Base-by-base conservation (phyloP, 2,329 filamentous ascomycete genomes). In the Paramyrothecium roridum region DNA sequence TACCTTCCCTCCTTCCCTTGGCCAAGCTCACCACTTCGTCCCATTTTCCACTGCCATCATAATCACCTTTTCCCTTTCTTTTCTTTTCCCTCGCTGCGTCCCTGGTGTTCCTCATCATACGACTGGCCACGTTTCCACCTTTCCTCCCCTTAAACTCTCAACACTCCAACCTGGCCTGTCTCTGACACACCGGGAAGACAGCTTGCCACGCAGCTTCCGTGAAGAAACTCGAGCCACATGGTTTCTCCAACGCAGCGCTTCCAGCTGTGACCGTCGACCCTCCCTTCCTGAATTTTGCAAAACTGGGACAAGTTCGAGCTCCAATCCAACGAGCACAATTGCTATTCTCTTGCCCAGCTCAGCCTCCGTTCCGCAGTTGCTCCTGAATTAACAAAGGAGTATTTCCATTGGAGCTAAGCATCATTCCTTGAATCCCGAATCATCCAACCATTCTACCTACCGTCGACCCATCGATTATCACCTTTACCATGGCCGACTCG, bases 151-250 rank as follows among this genome's bases (percentile, higher is more conserved):
- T 30, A 30, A 30, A 30, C 37, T 8, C 33, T 43, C 13, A 16
- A 13, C n/a, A 16, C 37, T 43, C 37, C n/a, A n/a, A n/a, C 6
- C 37, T 43, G 37, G 12, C 12, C 33, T 37, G 33, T 43, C 6
- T 19, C 13, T 43, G 37, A 43, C 37, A 13, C 37, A 43, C 37
- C 16, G 37, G 7, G n/a, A 43, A 19, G 37, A 17, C 26, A 30
- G 26, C 37, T 43, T 19, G 37, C 37, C 37, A 43, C 37, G 48
- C 48, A 30, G 56, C 49, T 52, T 57, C 56, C 54, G 58, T 68
- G 53, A 63, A 68, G 66, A 65, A 66, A 68, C 63, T 60, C 67
- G 69, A 67, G 67, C 67, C 67, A 67, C 60, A 67, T 65, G 62
- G 61, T 62, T 63, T 61, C 63, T 61, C 61, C 57, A 58, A 54